Conservation (phyloP, 805 yeast genomes). For the Wickerhamiella australiensis region DNA sequence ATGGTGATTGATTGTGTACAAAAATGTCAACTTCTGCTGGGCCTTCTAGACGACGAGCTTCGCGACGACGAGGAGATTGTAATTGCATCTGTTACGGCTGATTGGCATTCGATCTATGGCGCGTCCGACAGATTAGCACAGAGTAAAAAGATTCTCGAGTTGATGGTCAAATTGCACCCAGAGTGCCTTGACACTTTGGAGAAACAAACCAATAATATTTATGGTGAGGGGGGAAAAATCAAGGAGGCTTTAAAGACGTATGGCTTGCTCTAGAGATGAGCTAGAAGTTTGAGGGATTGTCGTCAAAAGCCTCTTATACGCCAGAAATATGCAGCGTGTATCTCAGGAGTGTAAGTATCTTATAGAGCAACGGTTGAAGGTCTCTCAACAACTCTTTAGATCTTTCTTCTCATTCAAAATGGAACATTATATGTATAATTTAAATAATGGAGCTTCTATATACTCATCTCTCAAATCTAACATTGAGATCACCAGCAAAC, state of each 20-base stretch:
- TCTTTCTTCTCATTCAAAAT: no score
- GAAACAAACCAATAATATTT: not conserved
- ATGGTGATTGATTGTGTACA: not conserved
- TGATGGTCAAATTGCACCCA: not conserved
- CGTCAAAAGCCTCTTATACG: no score
- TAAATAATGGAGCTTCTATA: not conserved
- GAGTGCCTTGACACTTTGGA: not conserved
- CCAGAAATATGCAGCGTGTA: no score
- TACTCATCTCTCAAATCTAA: constrained; percentile 4
- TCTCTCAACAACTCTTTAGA: no score
- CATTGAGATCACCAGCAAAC: constrained; percentile 6
- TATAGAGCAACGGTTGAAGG: no score
- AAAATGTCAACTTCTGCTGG: not conserved
- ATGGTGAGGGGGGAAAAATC: not conserved
- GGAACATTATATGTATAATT: not conserved
- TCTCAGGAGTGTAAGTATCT: no score
- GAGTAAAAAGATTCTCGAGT: not conserved
- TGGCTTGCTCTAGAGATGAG: not conserved
- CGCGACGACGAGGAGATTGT: constrained; percentile 2
- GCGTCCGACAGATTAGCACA: not conserved
- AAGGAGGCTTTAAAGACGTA: not conserved
- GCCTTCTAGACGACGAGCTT: not conserved
- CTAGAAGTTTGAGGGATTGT: no score
- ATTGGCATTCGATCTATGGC: not conserved
- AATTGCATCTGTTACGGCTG: not conserved